Base-by-base conservation (phyloP, 1,284 basidiomycete genomes). In the Schizopora paradoxa region DNA sequence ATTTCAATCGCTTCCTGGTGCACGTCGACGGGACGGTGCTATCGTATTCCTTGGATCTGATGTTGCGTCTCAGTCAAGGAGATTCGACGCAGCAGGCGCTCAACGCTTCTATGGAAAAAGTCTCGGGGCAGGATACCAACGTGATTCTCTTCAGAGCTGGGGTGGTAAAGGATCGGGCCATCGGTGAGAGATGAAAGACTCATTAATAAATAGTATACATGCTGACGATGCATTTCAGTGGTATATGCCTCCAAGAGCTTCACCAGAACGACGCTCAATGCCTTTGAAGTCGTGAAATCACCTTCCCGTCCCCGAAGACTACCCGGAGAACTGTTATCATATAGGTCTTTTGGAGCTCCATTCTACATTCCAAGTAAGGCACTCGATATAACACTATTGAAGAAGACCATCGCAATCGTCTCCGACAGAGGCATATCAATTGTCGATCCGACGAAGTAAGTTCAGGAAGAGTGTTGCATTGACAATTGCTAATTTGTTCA, bases 311-410 rank as follows among this genome's bases (percentile, higher is more conserved):
- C 2, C 63, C 68, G 6, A 53, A 64, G 68, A 35, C 56, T 54
- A 43, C 54, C 44, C 45, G 43, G 54, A 2, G 54, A 57, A 28
- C 45, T 58, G 16, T 51, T 63, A 33, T 74, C 72, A 3, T 86
- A 82, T 59, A 67, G 73, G 26, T 64, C 70, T 2, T 83, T 76
- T 55, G 82, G 82, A 40, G 74, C 81, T 84, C 64, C 77, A 0
- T 71, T 81, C 10, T 80, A 77, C 53, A 71, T 87, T 36, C 82
- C 86, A 0, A 80, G 77, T 54, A 82, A 86, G 47, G 75, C 76
- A 0, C 71, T 73, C 48, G 72, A 79, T 43, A 65, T 86, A 26
- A 74, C 70, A 2, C 65, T 77, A 14, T 59, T 90, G 39, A 63
- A 66, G 5, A 82, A 78, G 59, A 80, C 72, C 0, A 66, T 87